Evolutionary conservation across 768 basidiomycete genomes (phyloP).

Genomic region (Kwoniella sp.): DNA sequence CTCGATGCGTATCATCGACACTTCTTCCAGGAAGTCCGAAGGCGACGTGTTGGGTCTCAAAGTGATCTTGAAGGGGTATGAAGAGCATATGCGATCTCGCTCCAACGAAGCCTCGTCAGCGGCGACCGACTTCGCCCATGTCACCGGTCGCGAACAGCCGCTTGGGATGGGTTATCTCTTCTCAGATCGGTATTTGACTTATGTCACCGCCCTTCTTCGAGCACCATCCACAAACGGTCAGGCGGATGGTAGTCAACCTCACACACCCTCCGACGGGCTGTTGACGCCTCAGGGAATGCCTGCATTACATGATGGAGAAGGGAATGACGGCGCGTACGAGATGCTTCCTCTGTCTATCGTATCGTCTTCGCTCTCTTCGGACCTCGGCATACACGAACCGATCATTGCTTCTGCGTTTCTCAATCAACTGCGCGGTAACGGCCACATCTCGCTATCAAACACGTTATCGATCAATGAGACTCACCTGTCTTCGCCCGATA

Average conservation of each 20-base stretch:
- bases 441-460: constrained; percentile 57
- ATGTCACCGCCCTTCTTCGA: constrained; percentile 62
- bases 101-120: constrained; percentile 60
- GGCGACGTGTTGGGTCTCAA: constrained; percentile 67
- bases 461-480: neutral
- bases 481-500: constrained; percentile 21
- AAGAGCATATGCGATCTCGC: constrained; percentile 61
- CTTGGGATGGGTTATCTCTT: constrained; percentile 62
- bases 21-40: constrained; percentile 45
- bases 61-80: constrained; percentile 60
- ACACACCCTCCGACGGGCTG: constrained; percentile 20
- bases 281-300: constrained; percentile 21
- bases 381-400: constrained; percentile 65
- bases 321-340: constrained; percentile 59
- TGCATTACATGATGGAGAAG: constrained; percentile 55
- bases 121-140: constrained; percentile 45
- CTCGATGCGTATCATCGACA: constrained; percentile 57
- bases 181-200: constrained; percentile 68
- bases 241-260: constrained; percentile 20
- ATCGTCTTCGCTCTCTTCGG: constrained; percentile 64
- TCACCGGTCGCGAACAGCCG: constrained; percentile 6
- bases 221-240: constrained; percentile 45
- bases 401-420: constrained; percentile 63
- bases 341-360: constrained; percentile 65
- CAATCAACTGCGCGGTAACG: constrained; percentile 65